A percentile compares a stretch with the other conserved stretches of the same genome.
Evolutionary conservation across 345 rosid genomes (phyloP).

Genomic region (Boechera stricta): DNA sequence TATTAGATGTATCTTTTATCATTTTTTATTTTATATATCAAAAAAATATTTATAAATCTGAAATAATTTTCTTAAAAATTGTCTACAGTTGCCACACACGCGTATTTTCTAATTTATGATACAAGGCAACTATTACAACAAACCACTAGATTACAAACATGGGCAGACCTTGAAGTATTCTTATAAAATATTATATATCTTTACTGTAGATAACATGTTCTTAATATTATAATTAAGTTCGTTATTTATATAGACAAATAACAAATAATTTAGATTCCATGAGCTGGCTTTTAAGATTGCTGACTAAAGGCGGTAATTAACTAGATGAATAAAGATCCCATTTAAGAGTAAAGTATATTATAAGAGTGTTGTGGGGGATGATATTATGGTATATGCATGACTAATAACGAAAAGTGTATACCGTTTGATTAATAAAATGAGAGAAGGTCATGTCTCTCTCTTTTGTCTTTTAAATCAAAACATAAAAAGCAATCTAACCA

Average conservation of each 20-base stretch:
- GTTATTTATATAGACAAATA: too few relatives aligned
- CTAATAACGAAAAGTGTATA: slow-evolving; percentile 24
- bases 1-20: neutral
- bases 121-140: neutral
- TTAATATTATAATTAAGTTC: neutral
- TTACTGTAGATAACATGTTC: neutral
- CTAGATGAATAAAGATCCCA: slow-evolving; percentile 13
- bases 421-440: slow-evolving; percentile 31
- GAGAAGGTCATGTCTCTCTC: slow-evolving; percentile 21
- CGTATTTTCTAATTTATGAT: neutral
- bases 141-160: neutral
- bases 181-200: neutral
- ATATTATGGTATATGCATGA: neutral
- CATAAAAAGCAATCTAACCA: slow-evolving; percentile 31
- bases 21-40: neutral
- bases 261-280: neutral
- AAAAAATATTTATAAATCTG: too few relatives aligned
- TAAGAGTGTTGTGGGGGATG: slow-evolving; percentile 29
- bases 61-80: too few relatives aligned
- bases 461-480: neutral
- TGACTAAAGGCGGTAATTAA: slow-evolving; percentile 1
- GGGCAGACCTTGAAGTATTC: neutral
- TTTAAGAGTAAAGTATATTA: slow-evolving; percentile 21
- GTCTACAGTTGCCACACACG: neutral
- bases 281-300: slow-evolving; percentile 9